Percentiles rank a stretch among this genome's conserved stretches.
phyloP scores from a whole-genome alignment of 2,329 filamentous ascomycete species.

The Harringtonia lauricola region DNA sequence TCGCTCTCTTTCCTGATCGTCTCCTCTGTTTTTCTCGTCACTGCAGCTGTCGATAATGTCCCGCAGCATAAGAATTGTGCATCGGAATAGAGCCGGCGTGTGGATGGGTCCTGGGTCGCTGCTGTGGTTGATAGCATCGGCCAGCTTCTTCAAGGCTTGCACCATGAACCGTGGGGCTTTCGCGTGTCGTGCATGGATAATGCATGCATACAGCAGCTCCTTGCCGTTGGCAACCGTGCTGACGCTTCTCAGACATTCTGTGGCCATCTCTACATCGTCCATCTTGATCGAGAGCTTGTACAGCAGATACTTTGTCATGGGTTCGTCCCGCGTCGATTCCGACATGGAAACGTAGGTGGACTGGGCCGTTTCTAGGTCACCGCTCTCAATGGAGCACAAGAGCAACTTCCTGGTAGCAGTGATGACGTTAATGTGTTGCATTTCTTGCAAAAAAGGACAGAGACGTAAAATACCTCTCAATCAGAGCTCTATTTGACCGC shows the following conservation, averaged over 20 bases:
- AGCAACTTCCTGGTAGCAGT: conserved; percentile 54
- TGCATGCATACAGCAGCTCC: conserved; percentile 67
- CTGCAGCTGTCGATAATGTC: conserved; percentile 25
- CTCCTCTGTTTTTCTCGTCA: neutral
- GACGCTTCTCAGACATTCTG: conserved; percentile 52
- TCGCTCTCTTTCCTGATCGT: neutral
- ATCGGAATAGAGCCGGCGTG: conserved; percentile 54
- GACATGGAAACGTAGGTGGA: conserved; percentile 50
- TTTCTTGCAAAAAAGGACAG: too few species aligned
- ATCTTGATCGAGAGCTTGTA: conserved; percentile 59
- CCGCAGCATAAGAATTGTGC: conserved; percentile 39
- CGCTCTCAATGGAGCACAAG: conserved; percentile 51
- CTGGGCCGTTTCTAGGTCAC: conserved; percentile 41
- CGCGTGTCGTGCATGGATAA: conserved; percentile 60
- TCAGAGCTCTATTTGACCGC: conserved; percentile 53
- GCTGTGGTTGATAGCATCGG: conserved; percentile 43
- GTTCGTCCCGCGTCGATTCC: conserved; percentile 42
- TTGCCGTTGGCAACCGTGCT: conserved; percentile 40
- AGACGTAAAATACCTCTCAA: conserved; percentile 61
- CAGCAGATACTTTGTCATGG: conserved; percentile 60
- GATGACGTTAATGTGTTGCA: too few species aligned
- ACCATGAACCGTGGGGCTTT: conserved; percentile 52
- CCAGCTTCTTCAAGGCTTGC: conserved; percentile 45
- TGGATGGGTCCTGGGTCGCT: conserved; percentile 37
- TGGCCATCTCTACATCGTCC: conserved; percentile 46